Evolutionary conservation across 768 basidiomycete genomes (phyloP), one percentile per base, ranked within the genome.

Genomic region (Trametes cinnabarina): DNA sequence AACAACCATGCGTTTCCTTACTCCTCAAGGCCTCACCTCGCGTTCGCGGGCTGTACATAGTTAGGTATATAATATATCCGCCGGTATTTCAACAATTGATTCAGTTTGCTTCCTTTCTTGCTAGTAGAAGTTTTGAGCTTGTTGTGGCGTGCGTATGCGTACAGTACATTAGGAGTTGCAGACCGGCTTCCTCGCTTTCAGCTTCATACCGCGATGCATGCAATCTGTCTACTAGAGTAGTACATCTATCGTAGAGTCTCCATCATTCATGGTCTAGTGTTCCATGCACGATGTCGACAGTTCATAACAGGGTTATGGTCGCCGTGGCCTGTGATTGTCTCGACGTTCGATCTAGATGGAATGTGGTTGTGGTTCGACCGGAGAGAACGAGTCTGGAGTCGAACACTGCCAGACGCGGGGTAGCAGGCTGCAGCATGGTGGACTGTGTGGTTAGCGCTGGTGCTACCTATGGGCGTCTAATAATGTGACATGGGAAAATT

Each of bases 51-150:
- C 32, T 30, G 34, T 35, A 22, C 26, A 19, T 50, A 58, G 9
- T 22, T 51, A n/a, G n/a, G 42, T 58, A 58, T 35, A 57, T 57
- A 57, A 23, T 12, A 32, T n/a, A n/a, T n/a, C n/a, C n/a, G n/a
- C n/a, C n/a, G n/a, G n/a, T n/a, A n/a, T n/a, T n/a, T n/a, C n/a
- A n/a, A n/a, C n/a, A n/a, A n/a, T n/a, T n/a, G n/a, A n/a, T n/a
- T n/a, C n/a, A n/a, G n/a, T n/a, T n/a, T n/a, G n/a, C n/a, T n/a
- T n/a, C n/a, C n/a, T n/a, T n/a, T n/a, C n/a, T n/a, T n/a, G n/a
- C n/a, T n/a, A n/a, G n/a, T n/a, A n/a, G n/a, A n/a, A n/a, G n/a
- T n/a, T n/a, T n/a, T n/a, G n/a, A n/a, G n/a, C n/a, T n/a, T n/a
- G n/a, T n/a, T n/a, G n/a, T n/a, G n/a, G 30, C 30, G 12, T 32